Base-by-base conservation (phyloP, 2,329 filamentous ascomycete species). In the Bisporella sp. region DNA sequence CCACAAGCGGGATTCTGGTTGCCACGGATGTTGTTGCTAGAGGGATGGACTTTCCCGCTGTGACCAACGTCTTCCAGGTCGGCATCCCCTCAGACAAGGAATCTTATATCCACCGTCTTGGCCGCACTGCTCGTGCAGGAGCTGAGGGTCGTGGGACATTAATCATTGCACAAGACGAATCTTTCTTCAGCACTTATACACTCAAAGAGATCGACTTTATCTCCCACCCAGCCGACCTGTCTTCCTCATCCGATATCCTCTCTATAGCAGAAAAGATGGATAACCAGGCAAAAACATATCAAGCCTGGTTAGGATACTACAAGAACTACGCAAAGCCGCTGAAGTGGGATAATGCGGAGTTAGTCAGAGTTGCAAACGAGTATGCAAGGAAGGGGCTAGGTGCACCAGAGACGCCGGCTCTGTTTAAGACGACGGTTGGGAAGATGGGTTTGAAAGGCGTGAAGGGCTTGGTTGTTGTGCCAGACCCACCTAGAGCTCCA, bases 1-100 rank as follows among this genome's bases (percentile, higher is more conserved):
- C 79, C n/a, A 64, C 69, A 31, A 77, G 75, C 32, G 89, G 75
- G 31, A 73, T 92, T 50, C 74, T 91, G 43, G 78, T 90, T 64
- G 88, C 87, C 2, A 88, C 87, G 2, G 87, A 92, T 66, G 87
- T 92, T 32, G 87, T 86, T 5, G 86, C 87, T 9, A 77, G 87
- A 66, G 87, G 87, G 58, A 89, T 92, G 84, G 87, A 92, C 65
- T 90, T 90, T 69, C 87, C 87, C 31, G 74, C 81, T 48, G 87
- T 91, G 28, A 86, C 84, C n/a, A 85, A 89, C 61, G 86, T 90
- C 54, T 82, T 91, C 52, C 87, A 91, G 61, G 63, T 88, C 12
- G 84, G 87, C 55, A 61, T 78, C 4, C 84, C 87, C 1, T 70
- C 73, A 4, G 77, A 79, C 54, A 76, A 81, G 31, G 85, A 89